Evolutionary conservation across 2,329 filamentous ascomycete species (phyloP), one percentile per base, ranked within the genome.

Genomic region (Ceratocystis lukuohia): DNA sequence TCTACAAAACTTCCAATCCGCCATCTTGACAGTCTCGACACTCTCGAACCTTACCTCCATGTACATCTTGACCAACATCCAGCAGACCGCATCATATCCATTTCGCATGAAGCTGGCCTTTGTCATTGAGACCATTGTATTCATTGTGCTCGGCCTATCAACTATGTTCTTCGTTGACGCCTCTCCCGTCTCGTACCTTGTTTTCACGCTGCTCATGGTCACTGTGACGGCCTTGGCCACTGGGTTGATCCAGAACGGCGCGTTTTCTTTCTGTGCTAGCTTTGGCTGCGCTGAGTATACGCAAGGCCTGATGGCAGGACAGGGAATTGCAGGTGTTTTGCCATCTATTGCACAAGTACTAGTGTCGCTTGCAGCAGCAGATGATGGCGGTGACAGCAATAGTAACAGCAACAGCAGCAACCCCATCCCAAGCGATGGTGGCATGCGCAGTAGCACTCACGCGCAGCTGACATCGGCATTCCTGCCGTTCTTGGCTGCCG

Each of bases 291-390:
- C 88, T 22, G 89, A 94, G 75, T 99, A 97, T 75, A 96, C 91
- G 66, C 93, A 97, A 76, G 93, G 88, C 28, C 91, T 97, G 75
- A 97, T 99, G 92, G 86, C 88, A 2, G 94, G 94, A 1, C 94
- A 99, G 75, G 93, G 87, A 41, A 81, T 99, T 3, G 92, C 94
- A 0, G 94, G 94, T 37, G 92, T 99, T 8, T 78, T 97, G 2
- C 94, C 94, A 0, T 87, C 89, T 61, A 80, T 96, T 61, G 89
- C 91, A 1, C 92, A 97, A 75, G 93, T 97, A 70, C 75, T 89
- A 57, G 88, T 89, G 1, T 91, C 96, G 12, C 79, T 96, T 10
- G 75, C 79, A 67, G 72, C 77, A 30, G 15, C 15, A 2, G 53
- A 5, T 12, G 5, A 57, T 28, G 53, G 22, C 53, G 53, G 22